Evolutionary conservation across 2,329 filamentous ascomycete genomes (phyloP).

Genomic region (Saccharata proteae): DNA sequence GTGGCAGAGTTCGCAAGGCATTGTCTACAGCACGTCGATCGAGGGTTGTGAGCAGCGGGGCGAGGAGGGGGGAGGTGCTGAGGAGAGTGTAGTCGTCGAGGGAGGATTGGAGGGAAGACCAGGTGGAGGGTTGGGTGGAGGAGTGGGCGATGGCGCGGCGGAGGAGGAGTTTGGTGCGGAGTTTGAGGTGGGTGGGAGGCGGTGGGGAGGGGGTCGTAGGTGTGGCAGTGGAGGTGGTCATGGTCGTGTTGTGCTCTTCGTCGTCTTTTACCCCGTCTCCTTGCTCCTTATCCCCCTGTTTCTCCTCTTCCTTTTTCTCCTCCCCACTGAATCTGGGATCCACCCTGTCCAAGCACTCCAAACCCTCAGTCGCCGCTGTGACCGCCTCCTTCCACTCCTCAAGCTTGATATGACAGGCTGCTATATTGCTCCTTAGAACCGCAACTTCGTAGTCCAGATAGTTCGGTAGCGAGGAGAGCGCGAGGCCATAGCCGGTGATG

Average conservation of each 20-base stretch:
- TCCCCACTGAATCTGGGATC: constrained; percentile 22
- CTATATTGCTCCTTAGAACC: constrained; percentile 77
- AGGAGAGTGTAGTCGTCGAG: constrained; percentile 69
- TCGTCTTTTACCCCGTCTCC: constrained; percentile 45
- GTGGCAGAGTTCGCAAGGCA: constrained; percentile 55
- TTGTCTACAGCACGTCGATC: constrained; percentile 57
- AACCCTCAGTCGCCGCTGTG: constrained; percentile 56
- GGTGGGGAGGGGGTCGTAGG: too few species aligned
- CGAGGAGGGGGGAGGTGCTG: constrained; percentile 46
- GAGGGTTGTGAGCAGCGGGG: constrained; percentile 47
- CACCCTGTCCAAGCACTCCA: constrained; percentile 60
- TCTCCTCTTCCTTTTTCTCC: too few species aligned
- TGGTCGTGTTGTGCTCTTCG: constrained; percentile 34
- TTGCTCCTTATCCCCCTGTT: constrained; percentile 25
- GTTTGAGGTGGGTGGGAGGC: constrained; percentile 57
- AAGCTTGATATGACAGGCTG: constrained; percentile 78
- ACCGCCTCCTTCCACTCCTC: constrained; percentile 76
- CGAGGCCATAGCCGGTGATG: constrained; percentile 70
- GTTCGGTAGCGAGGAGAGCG: constrained; percentile 64
- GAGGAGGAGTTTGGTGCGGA: constrained; percentile 73
- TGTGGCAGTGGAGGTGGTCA: constrained; percentile 11
- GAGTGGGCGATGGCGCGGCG: constrained; percentile 62
- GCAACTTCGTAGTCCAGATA: constrained; percentile 83
- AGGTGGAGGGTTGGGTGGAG: too few species aligned
- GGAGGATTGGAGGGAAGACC: constrained; percentile 68